Percentiles rank a stretch among this genome's conserved stretches.
These are phyloP conservation scores for Cytidiella melzeri DNA, from an alignment of 768 basidiomycete species.

Conservation along the genomic window DNA sequence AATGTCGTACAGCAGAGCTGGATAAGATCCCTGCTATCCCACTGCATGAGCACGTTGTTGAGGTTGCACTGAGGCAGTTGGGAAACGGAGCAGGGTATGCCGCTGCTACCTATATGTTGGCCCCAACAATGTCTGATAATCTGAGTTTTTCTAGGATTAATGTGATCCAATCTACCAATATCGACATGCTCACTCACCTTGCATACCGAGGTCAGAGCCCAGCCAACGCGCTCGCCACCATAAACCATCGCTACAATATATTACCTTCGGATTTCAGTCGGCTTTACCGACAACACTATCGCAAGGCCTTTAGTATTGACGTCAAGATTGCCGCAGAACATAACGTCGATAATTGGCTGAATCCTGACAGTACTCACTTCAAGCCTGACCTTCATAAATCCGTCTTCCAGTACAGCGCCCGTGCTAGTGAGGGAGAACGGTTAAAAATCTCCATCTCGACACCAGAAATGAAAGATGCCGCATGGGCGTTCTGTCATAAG, in stretches of 20 bases:
- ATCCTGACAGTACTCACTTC: constrained; percentile 15
- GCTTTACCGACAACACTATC: constrained; percentile 17
- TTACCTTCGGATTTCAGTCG: constrained; percentile 15
- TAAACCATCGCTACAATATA: constrained; percentile 18
- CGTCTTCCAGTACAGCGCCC: constrained; percentile 24
- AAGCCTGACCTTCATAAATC: constrained; percentile 10
- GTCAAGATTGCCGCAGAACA: constrained; percentile 3
- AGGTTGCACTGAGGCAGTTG: constrained; percentile 13
- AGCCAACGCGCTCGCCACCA: neutral
- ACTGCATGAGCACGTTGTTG: constrained; percentile 27
- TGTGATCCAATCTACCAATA: constrained; percentile 6
- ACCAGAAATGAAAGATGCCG: constrained; percentile 14
- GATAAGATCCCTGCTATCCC: constrained; percentile 23
- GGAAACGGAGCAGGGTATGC: constrained; percentile 3
- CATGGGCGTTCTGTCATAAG: constrained; percentile 18
- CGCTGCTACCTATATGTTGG: neutral
- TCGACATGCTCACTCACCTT: neutral
- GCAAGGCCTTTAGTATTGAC: constrained; percentile 15
- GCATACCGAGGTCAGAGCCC: constrained; percentile 5
- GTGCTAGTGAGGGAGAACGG: constrained; percentile 16
- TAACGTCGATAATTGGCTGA: constrained; percentile 22
- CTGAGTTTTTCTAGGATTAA: neutral
- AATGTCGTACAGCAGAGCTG: constrained; percentile 17
- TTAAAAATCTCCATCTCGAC: constrained; percentile 30
- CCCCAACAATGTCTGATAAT: neutral